Conservation (phyloP, 129 eudicot genomes). For the Erigeron canadensis region DNA sequence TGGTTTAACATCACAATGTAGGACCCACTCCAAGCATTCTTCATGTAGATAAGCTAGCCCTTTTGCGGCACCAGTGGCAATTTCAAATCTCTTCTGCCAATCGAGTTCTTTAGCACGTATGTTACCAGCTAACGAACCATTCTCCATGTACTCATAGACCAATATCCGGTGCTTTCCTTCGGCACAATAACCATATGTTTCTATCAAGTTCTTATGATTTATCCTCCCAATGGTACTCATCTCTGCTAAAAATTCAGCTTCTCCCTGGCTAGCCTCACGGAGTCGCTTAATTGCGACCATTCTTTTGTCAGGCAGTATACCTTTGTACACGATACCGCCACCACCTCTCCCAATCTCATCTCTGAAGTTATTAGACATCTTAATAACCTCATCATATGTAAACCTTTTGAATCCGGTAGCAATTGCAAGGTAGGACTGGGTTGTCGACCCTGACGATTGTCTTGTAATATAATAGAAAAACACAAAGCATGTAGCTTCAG, state of each 20-base stretch:
- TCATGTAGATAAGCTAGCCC: constrained; percentile 56
- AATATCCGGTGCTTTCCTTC: not conserved
- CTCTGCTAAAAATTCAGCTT: constrained; percentile 6
- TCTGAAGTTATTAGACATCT: not conserved
- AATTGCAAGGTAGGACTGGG: not conserved
- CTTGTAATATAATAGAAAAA: not conserved
- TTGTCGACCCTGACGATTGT: not conserved
- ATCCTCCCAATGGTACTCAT: constrained; percentile 6
- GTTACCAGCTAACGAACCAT: not conserved
- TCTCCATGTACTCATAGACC: constrained; percentile 14
- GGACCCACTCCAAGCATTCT: constrained; percentile 54
- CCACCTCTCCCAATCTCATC: constrained; percentile 18
- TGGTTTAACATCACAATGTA: constrained; percentile 52
- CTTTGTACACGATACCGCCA: constrained; percentile 9
- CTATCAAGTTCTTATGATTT: constrained; percentile 6
- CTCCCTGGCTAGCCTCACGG: not conserved
- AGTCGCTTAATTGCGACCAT: constrained; percentile 8
- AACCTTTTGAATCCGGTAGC: constrained; percentile 8
- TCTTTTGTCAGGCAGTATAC: not conserved
- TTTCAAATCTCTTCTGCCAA: constrained; percentile 35
- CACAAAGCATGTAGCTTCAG: not conserved
- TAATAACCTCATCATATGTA: constrained; percentile 4
- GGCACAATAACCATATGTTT: not conserved
- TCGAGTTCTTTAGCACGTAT: constrained; percentile 22
- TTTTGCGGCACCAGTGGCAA: constrained; percentile 40